phyloP scores from a whole-genome alignment of 345 rosid species.

The Excoecaria agallocha region DNA sequence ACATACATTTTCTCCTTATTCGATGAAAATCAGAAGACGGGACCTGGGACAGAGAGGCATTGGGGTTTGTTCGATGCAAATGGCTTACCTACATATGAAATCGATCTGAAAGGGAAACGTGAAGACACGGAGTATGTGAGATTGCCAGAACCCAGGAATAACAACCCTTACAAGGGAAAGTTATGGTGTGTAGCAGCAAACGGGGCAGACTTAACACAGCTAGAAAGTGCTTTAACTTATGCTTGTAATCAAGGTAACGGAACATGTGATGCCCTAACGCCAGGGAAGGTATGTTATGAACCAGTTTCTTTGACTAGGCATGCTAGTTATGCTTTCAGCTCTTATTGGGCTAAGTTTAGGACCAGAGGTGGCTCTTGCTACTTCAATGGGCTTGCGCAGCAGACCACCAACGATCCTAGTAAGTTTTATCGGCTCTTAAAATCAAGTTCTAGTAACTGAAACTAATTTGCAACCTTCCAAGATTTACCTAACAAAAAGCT shows the following conservation, averaged over 20 bases:
- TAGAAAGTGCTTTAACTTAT: conserved; percentile 36
- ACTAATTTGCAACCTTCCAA: neutral
- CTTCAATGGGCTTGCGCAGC: conserved; percentile 67
- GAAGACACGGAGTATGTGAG: conserved; percentile 26
- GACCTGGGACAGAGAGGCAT: conserved; percentile 74
- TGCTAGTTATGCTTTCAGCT: conserved; percentile 76
- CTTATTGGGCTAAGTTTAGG: conserved; percentile 62
- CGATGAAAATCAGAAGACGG: conserved; percentile 63
- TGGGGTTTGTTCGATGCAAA: conserved; percentile 61
- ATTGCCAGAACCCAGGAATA: conserved; percentile 46
- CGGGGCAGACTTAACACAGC: conserved; percentile 37
- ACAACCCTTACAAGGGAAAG: conserved; percentile 50
- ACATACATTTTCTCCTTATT: conserved; percentile 63
- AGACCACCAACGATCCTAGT: conserved; percentile 69
- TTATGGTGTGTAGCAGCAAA: conserved; percentile 61
- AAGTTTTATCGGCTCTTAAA: conserved; percentile 23
- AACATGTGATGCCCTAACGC: conserved; percentile 52
- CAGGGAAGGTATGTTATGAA: conserved; percentile 56
- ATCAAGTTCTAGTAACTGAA: too few species aligned
- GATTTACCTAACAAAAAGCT: neutral
- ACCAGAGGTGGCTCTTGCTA: conserved; percentile 56
- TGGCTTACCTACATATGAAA: conserved; percentile 46
- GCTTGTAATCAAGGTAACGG: conserved; percentile 50
- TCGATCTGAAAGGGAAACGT: conserved; percentile 52
- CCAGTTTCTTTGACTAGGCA: conserved; percentile 53